A percentile compares a stretch with the other conserved stretches of the same genome.
phyloP scores from a whole-genome alignment of 305 asterid genomes.

The Coffea humblotiana region DNA sequence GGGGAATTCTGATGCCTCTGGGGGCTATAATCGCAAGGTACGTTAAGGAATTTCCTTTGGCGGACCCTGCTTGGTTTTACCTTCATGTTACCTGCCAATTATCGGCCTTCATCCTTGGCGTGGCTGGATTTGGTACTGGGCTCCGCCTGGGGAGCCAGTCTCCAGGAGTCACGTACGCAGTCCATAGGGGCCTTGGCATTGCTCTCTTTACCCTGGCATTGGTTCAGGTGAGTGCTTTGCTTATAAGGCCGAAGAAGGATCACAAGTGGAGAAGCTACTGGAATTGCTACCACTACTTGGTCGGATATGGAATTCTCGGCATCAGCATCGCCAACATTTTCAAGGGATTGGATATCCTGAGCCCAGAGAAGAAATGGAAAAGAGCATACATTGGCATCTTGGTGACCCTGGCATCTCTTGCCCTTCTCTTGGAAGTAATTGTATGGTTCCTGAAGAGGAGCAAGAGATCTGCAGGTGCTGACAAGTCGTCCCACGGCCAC shows the following conservation, averaged over 20 bases:
- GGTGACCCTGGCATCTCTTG: constrained; percentile 49
- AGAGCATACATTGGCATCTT: constrained; percentile 58
- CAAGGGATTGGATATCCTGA: constrained; percentile 71
- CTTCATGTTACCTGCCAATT: constrained; percentile 70
- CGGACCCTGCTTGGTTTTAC: constrained; percentile 90
- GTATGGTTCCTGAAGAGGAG: constrained; percentile 74
- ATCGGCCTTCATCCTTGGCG: constrained; percentile 69
- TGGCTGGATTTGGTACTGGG: constrained; percentile 85
- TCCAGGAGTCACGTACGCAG: constrained; percentile 48
- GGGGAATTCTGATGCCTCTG: constrained; percentile 80
- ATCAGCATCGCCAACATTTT: constrained; percentile 74
- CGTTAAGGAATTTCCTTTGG: constrained; percentile 62
- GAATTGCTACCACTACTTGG: constrained; percentile 66
- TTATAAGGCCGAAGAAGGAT: constrained; percentile 76
- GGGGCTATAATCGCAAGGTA: constrained; percentile 81
- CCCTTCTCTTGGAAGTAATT: constrained; percentile 52
- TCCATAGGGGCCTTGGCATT: constrained; percentile 74
- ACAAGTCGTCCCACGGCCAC: constrained; percentile 40
- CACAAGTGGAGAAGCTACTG: constrained; percentile 71
- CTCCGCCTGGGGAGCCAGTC: constrained; percentile 71
- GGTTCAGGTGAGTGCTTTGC: constrained; percentile 71
- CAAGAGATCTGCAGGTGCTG: constrained; percentile 39
- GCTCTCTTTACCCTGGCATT: constrained; percentile 65
- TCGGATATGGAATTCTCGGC: constrained; percentile 61
- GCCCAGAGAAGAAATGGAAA: constrained; percentile 68